Evolutionary conservation across 768 basidiomycete species (phyloP).

Genomic region (Leucocoprinus birnbaumii): DNA sequence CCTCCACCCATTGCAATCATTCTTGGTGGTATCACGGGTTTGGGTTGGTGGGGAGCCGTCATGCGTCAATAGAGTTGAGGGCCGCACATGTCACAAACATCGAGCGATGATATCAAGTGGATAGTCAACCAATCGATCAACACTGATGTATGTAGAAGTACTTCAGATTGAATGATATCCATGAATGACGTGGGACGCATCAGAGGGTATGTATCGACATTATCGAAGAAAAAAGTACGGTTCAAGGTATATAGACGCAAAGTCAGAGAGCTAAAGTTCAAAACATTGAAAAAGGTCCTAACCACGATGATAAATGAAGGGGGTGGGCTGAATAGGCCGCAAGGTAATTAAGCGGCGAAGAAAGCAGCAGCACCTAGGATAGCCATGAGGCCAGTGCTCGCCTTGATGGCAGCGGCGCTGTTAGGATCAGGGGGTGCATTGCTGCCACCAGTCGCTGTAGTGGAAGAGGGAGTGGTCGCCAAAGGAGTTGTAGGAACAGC

Average conservation of each 20-base stretch:
- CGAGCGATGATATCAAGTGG: too few relatives aligned
- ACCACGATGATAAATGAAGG: not conserved
- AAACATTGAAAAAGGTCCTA: conserved; percentile 6
- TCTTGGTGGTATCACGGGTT: conserved; percentile 34
- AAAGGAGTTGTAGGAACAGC: conserved; percentile 9
- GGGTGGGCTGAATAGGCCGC: not conserved
- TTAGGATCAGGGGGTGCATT: conserved; percentile 19
- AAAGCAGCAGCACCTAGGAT: conserved; percentile 23
- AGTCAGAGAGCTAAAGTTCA: conserved; percentile 1
- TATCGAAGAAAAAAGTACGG: not conserved
- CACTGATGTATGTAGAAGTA: too few relatives aligned
- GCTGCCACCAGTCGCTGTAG: conserved; percentile 15
- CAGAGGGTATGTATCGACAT: not conserved
- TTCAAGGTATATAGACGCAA: not conserved
- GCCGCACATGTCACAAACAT: too few relatives aligned
- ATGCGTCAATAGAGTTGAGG: conserved; percentile 1
- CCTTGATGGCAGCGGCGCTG: conserved; percentile 19
- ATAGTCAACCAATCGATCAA: too few relatives aligned
- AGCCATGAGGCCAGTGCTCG: conserved; percentile 24
- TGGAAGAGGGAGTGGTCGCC: conserved; percentile 13
- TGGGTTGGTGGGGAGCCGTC: conserved; percentile 41
- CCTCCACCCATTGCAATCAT: conserved; percentile 38
- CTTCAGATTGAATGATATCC: not conserved
- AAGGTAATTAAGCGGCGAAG: not conserved
- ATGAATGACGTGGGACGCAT: not conserved